Conservation (phyloP, 495 filamentous ascomycete genomes). For the Daldinia bambusicola region DNA sequence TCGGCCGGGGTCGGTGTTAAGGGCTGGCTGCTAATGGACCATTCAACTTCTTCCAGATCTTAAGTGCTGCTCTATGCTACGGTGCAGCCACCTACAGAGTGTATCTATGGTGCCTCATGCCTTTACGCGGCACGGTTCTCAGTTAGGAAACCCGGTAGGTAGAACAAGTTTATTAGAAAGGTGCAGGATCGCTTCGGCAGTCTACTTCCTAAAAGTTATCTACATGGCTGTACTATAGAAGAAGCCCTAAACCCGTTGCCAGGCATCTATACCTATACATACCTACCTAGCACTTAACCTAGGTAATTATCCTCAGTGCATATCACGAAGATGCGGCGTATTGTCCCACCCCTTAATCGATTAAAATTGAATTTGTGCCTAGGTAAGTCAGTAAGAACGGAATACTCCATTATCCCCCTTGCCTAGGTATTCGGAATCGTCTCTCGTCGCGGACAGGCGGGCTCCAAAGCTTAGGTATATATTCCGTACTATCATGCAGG, state of each 20-base stretch:
- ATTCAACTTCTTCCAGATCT: conserved; percentile 27
- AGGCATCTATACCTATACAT: not conserved
- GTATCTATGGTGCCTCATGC: conserved; percentile 15
- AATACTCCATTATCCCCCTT: conserved; percentile 37
- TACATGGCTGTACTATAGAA: conserved; percentile 14
- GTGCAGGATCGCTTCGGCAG: conserved; percentile 31
- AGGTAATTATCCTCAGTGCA: no score
- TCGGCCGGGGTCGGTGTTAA: conserved; percentile 12
- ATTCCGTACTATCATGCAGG: conserved; percentile 40
- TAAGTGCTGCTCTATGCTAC: conserved; percentile 18
- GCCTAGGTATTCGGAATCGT: conserved; percentile 33
- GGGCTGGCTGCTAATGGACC: conserved; percentile 10
- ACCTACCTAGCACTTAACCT: no score
- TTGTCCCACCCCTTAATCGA: conserved; percentile 36
- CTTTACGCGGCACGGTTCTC: conserved; percentile 35
- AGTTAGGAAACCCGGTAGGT: conserved; percentile 39
- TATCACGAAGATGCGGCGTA: conserved; percentile 25
- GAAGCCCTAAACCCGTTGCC: conserved; percentile 4
- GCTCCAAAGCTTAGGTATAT: conserved; percentile 19
- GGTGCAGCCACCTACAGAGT: conserved; percentile 13
- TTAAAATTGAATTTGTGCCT: conserved; percentile 12
- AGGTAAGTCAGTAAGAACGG: conserved; percentile 13
- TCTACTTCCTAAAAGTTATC: not conserved
- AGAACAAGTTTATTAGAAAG: conserved; percentile 21
- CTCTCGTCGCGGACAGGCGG: conserved; percentile 20